These are phyloP conservation scores for Hypoxylon sp. DNA, from an alignment of 2,329 filamentous ascomycete genomes.

Conservation along the genomic window DNA sequence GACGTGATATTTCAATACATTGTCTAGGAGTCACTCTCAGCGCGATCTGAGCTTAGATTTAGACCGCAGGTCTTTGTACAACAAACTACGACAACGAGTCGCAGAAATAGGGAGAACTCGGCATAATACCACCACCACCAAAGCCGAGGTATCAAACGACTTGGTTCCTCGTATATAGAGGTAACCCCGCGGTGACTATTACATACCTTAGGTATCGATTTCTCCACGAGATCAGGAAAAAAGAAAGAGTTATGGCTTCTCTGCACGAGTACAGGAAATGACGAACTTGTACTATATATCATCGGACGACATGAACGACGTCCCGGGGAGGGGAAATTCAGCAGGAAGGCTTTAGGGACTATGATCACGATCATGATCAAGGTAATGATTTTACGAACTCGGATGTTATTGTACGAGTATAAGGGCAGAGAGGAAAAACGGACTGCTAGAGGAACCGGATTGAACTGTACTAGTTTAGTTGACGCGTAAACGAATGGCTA, in stretches of 20 bases:
- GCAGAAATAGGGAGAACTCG: constrained; percentile 8
- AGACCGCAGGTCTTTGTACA: constrained; percentile 22
- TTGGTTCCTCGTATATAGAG: constrained; percentile 12
- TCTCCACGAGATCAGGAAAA: constrained; percentile 14
- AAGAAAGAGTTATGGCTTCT: constrained; percentile 7
- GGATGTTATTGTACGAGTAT: constrained; percentile 22
- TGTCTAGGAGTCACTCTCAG: neutral
- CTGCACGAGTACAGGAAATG: constrained; percentile 4
- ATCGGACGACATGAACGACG: constrained; percentile 21
- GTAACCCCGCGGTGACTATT: constrained; percentile 17
- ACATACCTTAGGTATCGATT: constrained; percentile 15
- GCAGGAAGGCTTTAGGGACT: neutral
- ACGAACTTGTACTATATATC: constrained; percentile 25
- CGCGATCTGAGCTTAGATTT: constrained; percentile 5
- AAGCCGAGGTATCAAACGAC: constrained; percentile 7
- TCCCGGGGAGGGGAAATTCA: constrained; percentile 1
- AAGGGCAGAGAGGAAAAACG: neutral
- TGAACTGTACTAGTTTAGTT: neutral
- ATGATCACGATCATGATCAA: constrained; percentile 22
- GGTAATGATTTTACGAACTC: constrained; percentile 32
- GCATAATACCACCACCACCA: constrained; percentile 5
- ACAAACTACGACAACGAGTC: constrained; percentile 16
- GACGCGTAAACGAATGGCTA: constrained; percentile 18
- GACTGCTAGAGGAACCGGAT: constrained; percentile 1
- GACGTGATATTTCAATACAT: neutral